Conservation (phyloP, 1,284 basidiomycete genomes). For the Sporisorium exsertum region DNA sequence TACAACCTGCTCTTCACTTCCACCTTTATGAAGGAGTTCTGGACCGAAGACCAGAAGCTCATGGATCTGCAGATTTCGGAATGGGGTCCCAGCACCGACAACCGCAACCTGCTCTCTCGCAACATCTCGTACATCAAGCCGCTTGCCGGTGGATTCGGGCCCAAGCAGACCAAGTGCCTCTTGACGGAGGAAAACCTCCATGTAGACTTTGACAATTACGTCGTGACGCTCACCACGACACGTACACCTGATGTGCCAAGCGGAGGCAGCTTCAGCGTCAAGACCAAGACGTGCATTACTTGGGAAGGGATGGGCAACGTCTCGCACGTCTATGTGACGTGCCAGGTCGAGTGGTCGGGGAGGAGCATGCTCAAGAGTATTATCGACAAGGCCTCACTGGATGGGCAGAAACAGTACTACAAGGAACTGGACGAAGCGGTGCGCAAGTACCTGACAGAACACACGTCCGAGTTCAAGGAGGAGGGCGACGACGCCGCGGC, state of each 20-base stretch:
- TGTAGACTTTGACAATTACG: constrained; percentile 86
- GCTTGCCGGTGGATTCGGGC: constrained; percentile 85
- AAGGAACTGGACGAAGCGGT: constrained; percentile 85
- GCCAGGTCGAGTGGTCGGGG: constrained; percentile 94
- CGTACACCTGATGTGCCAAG: constrained; percentile 93
- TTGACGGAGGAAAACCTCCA: constrained; percentile 85
- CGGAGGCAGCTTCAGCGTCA: constrained; percentile 89
- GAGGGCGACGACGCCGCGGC: constrained; percentile 76
- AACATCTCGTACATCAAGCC: constrained; percentile 97
- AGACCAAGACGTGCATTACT: constrained; percentile 92
- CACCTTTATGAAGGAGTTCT: constrained; percentile 94
- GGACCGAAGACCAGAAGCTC: constrained; percentile 88
- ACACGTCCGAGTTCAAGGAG: constrained; percentile 88
- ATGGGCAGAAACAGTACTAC: constrained; percentile 94
- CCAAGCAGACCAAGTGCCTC: constrained; percentile 94
- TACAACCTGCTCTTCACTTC: constrained; percentile 96
- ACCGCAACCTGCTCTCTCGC: constrained; percentile 78
- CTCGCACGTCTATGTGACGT: constrained; percentile 85
- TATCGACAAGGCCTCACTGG: constrained; percentile 89
- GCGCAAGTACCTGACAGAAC: constrained; percentile 81
- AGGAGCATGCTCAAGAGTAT: constrained; percentile 96
- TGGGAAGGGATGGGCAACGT: constrained; percentile 83
- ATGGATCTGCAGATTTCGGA: constrained; percentile 69
- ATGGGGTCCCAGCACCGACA: constrained; percentile 72
- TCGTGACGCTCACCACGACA: constrained; percentile 88